Base-by-base conservation (phyloP, 192 early-diverging fungal genomes). In the Allomyces javanicus region DNA sequence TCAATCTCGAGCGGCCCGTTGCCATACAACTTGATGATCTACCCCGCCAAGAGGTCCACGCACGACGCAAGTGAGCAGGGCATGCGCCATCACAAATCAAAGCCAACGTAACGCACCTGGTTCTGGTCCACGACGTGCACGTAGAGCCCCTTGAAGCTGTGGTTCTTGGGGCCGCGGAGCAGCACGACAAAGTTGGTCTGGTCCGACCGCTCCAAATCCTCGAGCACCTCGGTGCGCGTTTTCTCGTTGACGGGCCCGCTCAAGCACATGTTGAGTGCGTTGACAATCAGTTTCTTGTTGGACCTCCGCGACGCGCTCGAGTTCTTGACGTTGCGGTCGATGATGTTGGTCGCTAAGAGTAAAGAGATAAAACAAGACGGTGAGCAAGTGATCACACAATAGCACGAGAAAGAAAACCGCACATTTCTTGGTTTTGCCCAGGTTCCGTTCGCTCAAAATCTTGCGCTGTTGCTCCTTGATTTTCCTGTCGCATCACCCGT, bases 81-180 rank as follows among this genome's bases (percentile, higher is more conserved):
- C 33, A 7, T 9, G 33, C 33, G 33, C 5, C 33, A 40, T 7
- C 7, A 21, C 50, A 58, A 9, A 58, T 14, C 3, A 9, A 21
- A 58, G 0, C 17, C 21, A 10, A 17, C 3, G 2, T 9, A 58
- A 58, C 50, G 40, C 9, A 75, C 72, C 64, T 76, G 74, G 44
- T 74, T 68, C 9, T 72, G 63, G 5, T 50, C 64, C 45, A 74
- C 68, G 61, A 79, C 76, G 45, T 74, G 78, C n/a, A 75, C 72
- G 62, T 82, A 82, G 22, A 82, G 70, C 3, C 81, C 81, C 61
- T 74, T 65, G 69, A 80, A 82, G 17, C 73, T 65, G 67, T 78
- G 73, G 64, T 78, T 82, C 64, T 75, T 75, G 24, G 65, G 43
- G 43, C 72, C 78, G 27, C 74, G 70, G 63, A 82, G 76, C 17